Evolutionary conservation across 1,139 yeast genomes (phyloP).

Genomic region (Diutina sp.): DNA sequence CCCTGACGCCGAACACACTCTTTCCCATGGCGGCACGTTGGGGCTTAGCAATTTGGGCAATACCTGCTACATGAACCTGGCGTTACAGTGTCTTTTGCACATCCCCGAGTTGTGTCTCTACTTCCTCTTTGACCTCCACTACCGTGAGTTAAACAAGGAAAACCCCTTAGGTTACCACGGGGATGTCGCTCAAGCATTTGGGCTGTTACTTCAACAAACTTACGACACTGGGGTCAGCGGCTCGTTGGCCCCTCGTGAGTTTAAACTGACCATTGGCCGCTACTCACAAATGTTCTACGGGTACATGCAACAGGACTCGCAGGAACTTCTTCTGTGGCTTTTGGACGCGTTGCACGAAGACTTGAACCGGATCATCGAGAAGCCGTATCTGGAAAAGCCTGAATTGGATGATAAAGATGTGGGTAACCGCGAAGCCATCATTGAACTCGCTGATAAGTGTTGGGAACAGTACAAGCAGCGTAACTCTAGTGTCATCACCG

Average conservation of each 20-base stretch:
- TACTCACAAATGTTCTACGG: conserved; percentile 78
- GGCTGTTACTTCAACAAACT: conserved; percentile 44
- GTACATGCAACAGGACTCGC: conserved; percentile 90
- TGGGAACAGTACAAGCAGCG: conserved; percentile 75
- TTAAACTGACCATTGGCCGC: conserved; percentile 69
- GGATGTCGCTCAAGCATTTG: conserved; percentile 67
- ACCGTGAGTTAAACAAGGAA: conserved; percentile 52
- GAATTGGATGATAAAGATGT: conserved; percentile 56
- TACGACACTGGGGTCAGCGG: conserved; percentile 25
- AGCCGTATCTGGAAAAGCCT: conserved; percentile 86
- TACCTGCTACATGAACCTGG: conserved; percentile 95
- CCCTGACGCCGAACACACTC: not conserved
- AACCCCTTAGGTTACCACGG: conserved; percentile 87
- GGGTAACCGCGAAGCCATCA: conserved; percentile 40
- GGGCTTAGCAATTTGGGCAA: conserved; percentile 84
- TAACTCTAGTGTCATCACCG: conserved; percentile 77
- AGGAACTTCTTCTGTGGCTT: conserved; percentile 81
- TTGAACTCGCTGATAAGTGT: conserved; percentile 54
- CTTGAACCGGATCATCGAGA: conserved; percentile 64
- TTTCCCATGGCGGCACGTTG: not conserved
- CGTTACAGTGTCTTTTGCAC: conserved; percentile 81
- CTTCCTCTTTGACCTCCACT: conserved; percentile 51
- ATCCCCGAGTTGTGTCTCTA: conserved; percentile 75
- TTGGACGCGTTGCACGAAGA: conserved; percentile 93
- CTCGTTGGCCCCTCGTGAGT: conserved; percentile 45